Evolutionary conservation across 345 rosid species (phyloP).

Genomic region (Odontarrhena argentea): DNA sequence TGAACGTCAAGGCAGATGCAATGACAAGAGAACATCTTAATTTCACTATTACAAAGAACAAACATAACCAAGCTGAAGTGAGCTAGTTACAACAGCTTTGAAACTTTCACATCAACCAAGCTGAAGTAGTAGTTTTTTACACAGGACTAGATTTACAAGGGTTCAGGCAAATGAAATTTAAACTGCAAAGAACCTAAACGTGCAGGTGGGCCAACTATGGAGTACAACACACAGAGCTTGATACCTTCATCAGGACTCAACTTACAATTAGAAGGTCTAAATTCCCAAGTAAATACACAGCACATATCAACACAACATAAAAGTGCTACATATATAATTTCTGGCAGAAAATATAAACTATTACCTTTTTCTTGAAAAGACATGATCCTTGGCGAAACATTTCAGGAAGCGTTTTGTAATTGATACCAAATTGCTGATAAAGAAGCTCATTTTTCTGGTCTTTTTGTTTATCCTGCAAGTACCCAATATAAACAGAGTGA

Average conservation of each 20-base stretch:
- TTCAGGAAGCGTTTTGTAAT: conserved; percentile 65
- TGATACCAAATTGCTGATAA: conserved; percentile 72
- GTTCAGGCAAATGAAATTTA: not conserved
- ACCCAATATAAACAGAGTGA: not conserved
- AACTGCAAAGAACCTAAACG: not conserved
- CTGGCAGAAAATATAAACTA: conserved; percentile 7
- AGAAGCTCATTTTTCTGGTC: conserved; percentile 88
- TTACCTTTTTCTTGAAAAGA: conserved; percentile 70
- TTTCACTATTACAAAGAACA: conserved; percentile 6
- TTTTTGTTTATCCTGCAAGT: conserved; percentile 66
- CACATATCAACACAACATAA: conserved; percentile 10
- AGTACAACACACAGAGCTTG: conserved; percentile 18
- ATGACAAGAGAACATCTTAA: not conserved
- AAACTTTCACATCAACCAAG: conserved; percentile 10
- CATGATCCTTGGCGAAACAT: conserved; percentile 92
- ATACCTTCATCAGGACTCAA: conserved; percentile 4
- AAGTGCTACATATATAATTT: not conserved
- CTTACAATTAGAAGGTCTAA: conserved; percentile 11
- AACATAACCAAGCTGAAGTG: not conserved
- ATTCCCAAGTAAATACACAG: not conserved
- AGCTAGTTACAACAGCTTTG: conserved; percentile 7
- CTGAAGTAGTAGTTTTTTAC: conserved; percentile 7
- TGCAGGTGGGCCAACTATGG: conserved; percentile 5
- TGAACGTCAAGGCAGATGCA: conserved; percentile 24
- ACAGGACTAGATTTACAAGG: conserved; percentile 13